Conservation (phyloP, 345 rosid genomes). For the Trapa incisa region DNA sequence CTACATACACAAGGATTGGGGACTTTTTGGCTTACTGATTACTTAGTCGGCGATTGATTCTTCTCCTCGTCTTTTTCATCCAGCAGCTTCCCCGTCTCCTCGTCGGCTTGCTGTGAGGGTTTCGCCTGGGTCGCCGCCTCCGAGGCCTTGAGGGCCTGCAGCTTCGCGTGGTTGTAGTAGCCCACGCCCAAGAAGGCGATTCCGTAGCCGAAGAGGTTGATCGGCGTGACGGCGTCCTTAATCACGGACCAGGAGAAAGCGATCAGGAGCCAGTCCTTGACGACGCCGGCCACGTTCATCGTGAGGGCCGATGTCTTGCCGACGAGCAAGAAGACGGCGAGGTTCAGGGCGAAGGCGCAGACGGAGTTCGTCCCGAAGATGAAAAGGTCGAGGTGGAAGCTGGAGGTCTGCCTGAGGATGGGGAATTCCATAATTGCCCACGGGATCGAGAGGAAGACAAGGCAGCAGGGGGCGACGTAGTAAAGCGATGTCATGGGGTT, state of each 20-base stretch:
- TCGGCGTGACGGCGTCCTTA: slow-evolving; percentile 84
- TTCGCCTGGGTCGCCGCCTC: slow-evolving; percentile 50
- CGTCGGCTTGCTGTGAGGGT: slow-evolving; percentile 34
- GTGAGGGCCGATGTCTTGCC: slow-evolving; percentile 96
- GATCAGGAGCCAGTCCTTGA: slow-evolving; percentile 91
- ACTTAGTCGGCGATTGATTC: slow-evolving; percentile 23
- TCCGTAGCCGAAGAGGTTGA: slow-evolving; percentile 79
- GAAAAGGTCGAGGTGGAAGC: slow-evolving; percentile 74
- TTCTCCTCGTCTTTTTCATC: slow-evolving; percentile 55
- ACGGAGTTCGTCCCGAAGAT: slow-evolving; percentile 77
- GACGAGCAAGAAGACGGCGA: slow-evolving; percentile 85
- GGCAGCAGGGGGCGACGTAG: slow-evolving; percentile 86
- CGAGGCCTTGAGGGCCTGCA: slow-evolving; percentile 83
- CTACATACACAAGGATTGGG: too few species aligned
- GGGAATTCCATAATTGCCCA: slow-evolving; percentile 83
- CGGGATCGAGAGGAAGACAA: slow-evolving; percentile 62
- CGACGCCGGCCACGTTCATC: slow-evolving; percentile 99
- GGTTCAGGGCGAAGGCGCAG: slow-evolving; percentile 82
- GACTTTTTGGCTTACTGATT: neutral
- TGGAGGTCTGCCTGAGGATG: slow-evolving; percentile 50
- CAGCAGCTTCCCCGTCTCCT: slow-evolving; percentile 73
- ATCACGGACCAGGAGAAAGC: slow-evolving; percentile 98
- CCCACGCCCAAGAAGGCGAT: slow-evolving; percentile 88
- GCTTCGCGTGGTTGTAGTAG: slow-evolving; percentile 77
- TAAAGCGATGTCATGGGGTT: slow-evolving; percentile 80